Conservation (phyloP, 139 green algal species). For the Picochlorum costavermella region DNA sequence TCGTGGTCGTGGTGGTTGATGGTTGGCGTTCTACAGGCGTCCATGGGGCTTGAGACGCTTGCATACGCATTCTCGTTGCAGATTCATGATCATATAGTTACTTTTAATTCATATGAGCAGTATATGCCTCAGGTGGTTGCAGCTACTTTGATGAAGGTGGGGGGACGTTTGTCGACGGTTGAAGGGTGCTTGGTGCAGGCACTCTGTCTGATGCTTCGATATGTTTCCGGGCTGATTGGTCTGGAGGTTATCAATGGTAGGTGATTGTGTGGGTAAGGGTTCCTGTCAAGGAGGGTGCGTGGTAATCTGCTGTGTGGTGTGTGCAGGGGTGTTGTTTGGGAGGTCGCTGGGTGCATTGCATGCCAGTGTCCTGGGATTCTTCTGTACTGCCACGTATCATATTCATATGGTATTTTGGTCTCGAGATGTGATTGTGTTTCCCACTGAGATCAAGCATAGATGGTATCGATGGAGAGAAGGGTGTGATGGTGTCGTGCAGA, state of each 20-base stretch:
- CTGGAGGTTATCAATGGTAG: background rate
- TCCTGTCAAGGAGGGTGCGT: too few relatives aligned
- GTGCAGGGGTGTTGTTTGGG: too few relatives aligned
- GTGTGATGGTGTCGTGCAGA: background rate
- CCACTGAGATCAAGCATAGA: slow-evolving; percentile 32
- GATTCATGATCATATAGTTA: background rate
- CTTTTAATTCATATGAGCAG: background rate
- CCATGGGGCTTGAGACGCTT: background rate
- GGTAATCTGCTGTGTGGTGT: too few relatives aligned
- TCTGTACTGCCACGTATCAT: slow-evolving; percentile 10
- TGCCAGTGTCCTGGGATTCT: background rate
- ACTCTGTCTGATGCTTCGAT: background rate
- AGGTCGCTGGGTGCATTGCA: background rate
- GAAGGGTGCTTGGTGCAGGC: background rate
- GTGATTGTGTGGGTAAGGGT: too few relatives aligned
- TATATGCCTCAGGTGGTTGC: background rate
- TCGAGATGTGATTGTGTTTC: slow-evolving; percentile 35
- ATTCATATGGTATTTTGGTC: slow-evolving; percentile 23
- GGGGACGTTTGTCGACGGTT: background rate
- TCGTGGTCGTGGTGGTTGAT: too few relatives aligned
- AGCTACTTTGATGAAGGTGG: background rate
- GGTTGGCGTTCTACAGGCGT: too few relatives aligned
- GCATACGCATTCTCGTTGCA: background rate
- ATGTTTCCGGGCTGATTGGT: background rate
- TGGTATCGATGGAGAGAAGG: slow-evolving; percentile 35